Conservation (phyloP, 768 basidiomycete genomes). For the Termitomyces sp. region DNA sequence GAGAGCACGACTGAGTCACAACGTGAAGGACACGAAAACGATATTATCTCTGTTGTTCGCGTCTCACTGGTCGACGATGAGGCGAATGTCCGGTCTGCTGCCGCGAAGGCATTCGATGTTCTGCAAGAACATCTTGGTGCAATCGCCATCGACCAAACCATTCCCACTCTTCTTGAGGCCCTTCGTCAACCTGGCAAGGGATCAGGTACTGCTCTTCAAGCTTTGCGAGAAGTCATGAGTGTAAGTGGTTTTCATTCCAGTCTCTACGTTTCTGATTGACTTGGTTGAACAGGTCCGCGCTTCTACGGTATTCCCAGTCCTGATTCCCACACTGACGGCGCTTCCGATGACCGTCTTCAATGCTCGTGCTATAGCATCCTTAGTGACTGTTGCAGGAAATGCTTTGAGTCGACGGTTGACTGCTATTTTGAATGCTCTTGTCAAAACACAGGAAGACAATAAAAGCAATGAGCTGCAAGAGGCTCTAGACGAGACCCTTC, state of each 20-base stretch:
- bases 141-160: slow-evolving; percentile 93
- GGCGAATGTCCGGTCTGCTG: slow-evolving; percentile 79
- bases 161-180: slow-evolving; percentile 90
- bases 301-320: slow-evolving; percentile 91
- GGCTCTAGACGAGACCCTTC: slow-evolving; percentile 73
- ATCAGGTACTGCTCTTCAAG: slow-evolving; percentile 94
- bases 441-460: slow-evolving; percentile 70
- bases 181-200: slow-evolving; percentile 88
- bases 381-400: slow-evolving; percentile 91
- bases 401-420: slow-evolving; percentile 83
- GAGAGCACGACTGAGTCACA: slow-evolving; percentile 79
- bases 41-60: slow-evolving; percentile 83
- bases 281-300: slow-evolving; percentile 68
- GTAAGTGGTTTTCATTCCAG: slow-evolving; percentile 38
- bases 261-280: background rate
- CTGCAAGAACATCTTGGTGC: slow-evolving; percentile 90
- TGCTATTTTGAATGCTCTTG: slow-evolving; percentile 72
- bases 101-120: slow-evolving; percentile 82
- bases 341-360: slow-evolving; percentile 95
- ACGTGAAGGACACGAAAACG: slow-evolving; percentile 83
- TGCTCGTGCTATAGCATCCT: slow-evolving; percentile 80
- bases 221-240: slow-evolving; percentile 90
- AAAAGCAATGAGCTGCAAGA: slow-evolving; percentile 60
- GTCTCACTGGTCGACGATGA: slow-evolving; percentile 85
- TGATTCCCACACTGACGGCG: slow-evolving; percentile 89